Percentiles rank a stretch among this genome's conserved stretches.
phyloP scores from a whole-genome alignment of 2,329 filamentous ascomycete species.

The Didymosphaeria variabile region DNA sequence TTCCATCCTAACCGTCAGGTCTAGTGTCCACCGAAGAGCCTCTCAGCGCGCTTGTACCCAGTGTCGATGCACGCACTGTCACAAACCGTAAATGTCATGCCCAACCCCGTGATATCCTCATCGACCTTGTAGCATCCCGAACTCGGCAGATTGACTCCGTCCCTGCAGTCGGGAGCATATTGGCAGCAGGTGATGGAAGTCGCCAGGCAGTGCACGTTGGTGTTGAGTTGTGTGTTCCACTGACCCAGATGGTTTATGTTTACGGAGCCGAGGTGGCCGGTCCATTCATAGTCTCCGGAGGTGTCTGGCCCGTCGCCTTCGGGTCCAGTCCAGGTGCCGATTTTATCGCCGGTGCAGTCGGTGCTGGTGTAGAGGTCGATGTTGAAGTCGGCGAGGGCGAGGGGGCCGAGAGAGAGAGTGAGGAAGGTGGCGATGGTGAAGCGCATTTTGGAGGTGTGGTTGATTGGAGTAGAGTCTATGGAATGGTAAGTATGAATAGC shows the following conservation, averaged over 20 bases:
- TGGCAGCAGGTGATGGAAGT: not conserved
- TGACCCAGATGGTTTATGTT: not conserved
- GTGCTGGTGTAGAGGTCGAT: conserved; percentile 3
- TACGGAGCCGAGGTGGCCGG: not conserved
- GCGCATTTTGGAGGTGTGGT: not conserved
- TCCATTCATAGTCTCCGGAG: not conserved
- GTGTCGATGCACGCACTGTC: not conserved
- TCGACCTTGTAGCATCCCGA: not conserved
- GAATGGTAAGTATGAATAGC: not conserved
- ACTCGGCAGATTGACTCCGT: not conserved
- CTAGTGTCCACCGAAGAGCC: not conserved
- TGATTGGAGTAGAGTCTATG: not conserved
- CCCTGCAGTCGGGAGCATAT: not conserved
- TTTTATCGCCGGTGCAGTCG: not conserved
- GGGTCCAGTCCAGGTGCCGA: not conserved
- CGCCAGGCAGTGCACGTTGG: not conserved
- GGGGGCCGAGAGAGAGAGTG: not conserved
- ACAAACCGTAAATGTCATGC: not conserved
- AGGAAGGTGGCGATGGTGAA: not conserved
- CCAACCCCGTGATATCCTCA: not conserved
- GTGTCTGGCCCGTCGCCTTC: not conserved
- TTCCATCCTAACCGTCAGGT: too few species aligned
- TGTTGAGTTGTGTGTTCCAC: conserved; percentile 2
- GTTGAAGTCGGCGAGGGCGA: conserved; percentile 1
- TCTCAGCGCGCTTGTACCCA: not conserved